These are phyloP conservation scores for Rhizopogon roseolus DNA, from an alignment of 768 basidiomycete species.

Conservation along the genomic window DNA sequence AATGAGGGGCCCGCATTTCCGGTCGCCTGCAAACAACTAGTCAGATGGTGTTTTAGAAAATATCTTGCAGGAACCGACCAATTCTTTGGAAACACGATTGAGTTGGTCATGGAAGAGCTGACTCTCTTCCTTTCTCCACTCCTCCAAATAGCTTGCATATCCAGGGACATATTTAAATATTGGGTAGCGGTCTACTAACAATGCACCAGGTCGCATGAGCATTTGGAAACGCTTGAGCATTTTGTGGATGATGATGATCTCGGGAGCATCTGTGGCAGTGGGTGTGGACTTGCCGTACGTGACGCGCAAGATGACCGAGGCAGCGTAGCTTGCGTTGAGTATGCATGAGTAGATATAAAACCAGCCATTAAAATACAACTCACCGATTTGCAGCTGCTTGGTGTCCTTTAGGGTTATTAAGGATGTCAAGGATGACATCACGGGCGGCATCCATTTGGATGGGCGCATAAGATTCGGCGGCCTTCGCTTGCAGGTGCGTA, in stretches of 20 bases:
- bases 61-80: conserved; percentile 27
- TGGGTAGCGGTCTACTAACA: conserved; percentile 32
- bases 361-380: conserved; percentile 40
- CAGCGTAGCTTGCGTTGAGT: conserved; percentile 20
- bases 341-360: conserved; percentile 30
- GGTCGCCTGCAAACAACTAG: conserved; percentile 8
- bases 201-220: conserved; percentile 31
- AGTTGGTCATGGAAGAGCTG: conserved; percentile 51
- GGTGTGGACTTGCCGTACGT: conserved; percentile 31
- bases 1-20: conserved; percentile 38
- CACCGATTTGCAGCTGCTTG: conserved; percentile 47
- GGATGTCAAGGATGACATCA: conserved; percentile 27
- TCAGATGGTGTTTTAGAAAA: conserved; percentile 10
- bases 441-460: conserved; percentile 37
- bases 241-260: conserved; percentile 28
- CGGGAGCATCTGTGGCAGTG: conserved; percentile 23
- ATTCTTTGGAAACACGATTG: conserved; percentile 35
- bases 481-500: conserved; percentile 53
- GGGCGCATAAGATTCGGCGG: conserved; percentile 42
- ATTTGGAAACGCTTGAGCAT: conserved; percentile 30
- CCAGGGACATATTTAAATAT: conserved; percentile 49
- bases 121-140: conserved; percentile 53
- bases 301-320: conserved; percentile 29
- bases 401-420: conserved; percentile 34
- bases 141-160: conserved; percentile 51